Base-by-base conservation (phyloP, 805 yeast genomes). In the Hyphopichia homilentoma region DNA sequence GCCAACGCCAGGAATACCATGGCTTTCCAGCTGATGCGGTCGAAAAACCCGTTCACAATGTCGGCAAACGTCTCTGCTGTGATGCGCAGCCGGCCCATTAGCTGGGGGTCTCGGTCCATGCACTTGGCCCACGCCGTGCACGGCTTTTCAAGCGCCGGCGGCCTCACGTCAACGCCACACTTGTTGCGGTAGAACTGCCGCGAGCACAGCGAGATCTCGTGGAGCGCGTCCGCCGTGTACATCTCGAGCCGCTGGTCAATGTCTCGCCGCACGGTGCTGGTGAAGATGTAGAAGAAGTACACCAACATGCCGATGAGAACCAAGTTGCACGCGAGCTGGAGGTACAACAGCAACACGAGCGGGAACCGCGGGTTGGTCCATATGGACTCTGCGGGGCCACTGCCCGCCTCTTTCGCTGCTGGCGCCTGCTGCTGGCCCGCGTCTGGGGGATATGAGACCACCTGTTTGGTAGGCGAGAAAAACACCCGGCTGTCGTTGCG, bases 51-150 rank as follows among this genome's bases (percentile, higher is more conserved):
- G 56, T 87, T 84, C 27, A 87, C 63, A 6, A 85, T 83, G 40
- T 83, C 90, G 1, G 94, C 95, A 45, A 86, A 70, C 0, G 90
- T 81, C 50, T 81, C 88, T 0, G 94, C 94, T 29, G 88, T 79
- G 34, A 87, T 71, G 39, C 70, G 70, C 1, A 90, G 84, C 30
- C 77, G 71, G 3, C 85, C 89, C 8, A 80, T 70, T 54, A 34
- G 60, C 45, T 73, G 70, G 7, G 95, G 89, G 41, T 86, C 90
- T 30, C 79, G 61, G 45, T 79, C 76, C 88, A 86, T 85, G 54
- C 98, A 93, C 36, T 70, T 72, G 39, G 76, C 81, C 93, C 95
- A 86, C 21, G 67, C 68, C 21, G 70, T 64, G 56, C 98, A 90
- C 9, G 75, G 61, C 2, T 59, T 56, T 45, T 82, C 93, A 12